Conservation (phyloP, 1,284 basidiomycete species). For the Butyriboletus appendiculatus region DNA sequence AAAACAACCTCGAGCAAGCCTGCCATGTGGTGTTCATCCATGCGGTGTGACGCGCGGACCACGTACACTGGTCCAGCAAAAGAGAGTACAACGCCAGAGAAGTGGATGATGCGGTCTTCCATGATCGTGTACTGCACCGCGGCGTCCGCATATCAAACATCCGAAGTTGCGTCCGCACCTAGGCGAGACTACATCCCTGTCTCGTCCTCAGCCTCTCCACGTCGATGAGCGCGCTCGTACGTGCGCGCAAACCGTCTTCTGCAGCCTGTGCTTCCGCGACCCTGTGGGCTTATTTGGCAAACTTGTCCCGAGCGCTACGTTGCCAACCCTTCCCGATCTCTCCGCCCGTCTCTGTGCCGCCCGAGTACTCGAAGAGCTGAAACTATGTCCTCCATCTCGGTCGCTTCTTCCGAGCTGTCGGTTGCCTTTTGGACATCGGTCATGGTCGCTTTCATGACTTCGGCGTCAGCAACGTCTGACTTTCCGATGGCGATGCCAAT, state of each 20-base stretch:
- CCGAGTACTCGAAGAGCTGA: constrained; percentile 72
- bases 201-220: constrained; percentile 76
- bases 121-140: not conserved
- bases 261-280: constrained; percentile 58
- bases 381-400: constrained; percentile 59
- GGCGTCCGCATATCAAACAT: constrained; percentile 40
- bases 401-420: constrained; percentile 65
- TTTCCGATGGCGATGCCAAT: constrained; percentile 31
- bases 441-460: constrained; percentile 82
- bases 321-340: constrained; percentile 60
- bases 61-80: too few relatives aligned
- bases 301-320: constrained; percentile 61
- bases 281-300: constrained; percentile 45
- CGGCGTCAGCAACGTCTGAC: constrained; percentile 33
- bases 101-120: too few relatives aligned
- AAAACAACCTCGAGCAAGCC: too few relatives aligned
- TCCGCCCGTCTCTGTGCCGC: constrained; percentile 54
- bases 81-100: too few relatives aligned
- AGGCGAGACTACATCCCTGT: constrained; percentile 26
- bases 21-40: too few relatives aligned
- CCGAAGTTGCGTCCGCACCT: constrained; percentile 32
- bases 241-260: constrained; percentile 40
- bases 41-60: too few relatives aligned
- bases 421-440: constrained; percentile 88
- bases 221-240: constrained; percentile 58